These are phyloP conservation scores for Tilletiaria anomala DNA, from an alignment of 1,284 basidiomycete species.

Conservation along the genomic window DNA sequence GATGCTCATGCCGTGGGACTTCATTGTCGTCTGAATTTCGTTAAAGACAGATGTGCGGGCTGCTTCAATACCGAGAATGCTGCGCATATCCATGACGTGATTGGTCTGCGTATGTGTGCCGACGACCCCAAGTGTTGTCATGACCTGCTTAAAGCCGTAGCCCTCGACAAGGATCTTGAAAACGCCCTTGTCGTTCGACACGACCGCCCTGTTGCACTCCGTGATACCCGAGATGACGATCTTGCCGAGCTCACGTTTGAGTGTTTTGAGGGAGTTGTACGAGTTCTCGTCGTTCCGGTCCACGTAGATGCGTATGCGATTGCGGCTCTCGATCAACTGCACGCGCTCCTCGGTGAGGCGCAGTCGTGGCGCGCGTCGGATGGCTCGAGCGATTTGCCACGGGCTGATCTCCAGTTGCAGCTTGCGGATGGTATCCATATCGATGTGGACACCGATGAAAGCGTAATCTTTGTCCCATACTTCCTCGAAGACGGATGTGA, in stretches of 20 bases:
- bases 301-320: constrained; percentile 65
- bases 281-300: constrained; percentile 51
- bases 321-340: constrained; percentile 42
- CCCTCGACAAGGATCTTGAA: constrained; percentile 49
- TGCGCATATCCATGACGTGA: constrained; percentile 88
- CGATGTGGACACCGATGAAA: constrained; percentile 84
- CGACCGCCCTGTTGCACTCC: constrained; percentile 29
- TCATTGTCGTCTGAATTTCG: constrained; percentile 92
- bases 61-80: constrained; percentile 93
- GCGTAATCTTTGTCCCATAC: constrained; percentile 86
- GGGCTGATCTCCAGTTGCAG: constrained; percentile 81
- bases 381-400: background rate
- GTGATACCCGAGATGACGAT: constrained; percentile 38
- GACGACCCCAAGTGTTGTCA: constrained; percentile 91
- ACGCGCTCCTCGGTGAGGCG: constrained; percentile 10
- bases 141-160: constrained; percentile 91
- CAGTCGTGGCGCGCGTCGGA: constrained; percentile 12
- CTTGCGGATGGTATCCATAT: constrained; percentile 73
- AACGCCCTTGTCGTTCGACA: constrained; percentile 35
- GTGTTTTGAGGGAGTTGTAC: constrained; percentile 31
- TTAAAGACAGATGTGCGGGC: constrained; percentile 87
- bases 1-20: constrained; percentile 92
- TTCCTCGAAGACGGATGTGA: constrained; percentile 51
- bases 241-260: constrained; percentile 33
- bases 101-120: constrained; percentile 87